Percentiles rank a stretch among this genome's conserved stretches.
phyloP scores from a whole-genome alignment of 2,329 filamentous ascomycete species.

The Aspergillus cejpii region DNA sequence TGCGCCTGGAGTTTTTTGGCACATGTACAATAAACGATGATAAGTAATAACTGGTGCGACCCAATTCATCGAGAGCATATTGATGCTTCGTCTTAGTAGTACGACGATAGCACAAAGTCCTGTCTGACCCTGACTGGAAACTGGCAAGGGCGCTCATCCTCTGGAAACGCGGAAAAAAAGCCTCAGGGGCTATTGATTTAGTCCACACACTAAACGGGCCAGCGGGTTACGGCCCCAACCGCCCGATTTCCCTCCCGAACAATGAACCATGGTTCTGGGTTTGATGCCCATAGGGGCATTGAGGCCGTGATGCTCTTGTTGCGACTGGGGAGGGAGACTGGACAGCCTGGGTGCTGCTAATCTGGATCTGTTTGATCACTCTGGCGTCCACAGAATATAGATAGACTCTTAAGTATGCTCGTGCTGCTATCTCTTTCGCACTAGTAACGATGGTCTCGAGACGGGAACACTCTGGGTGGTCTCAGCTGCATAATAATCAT shows the following conservation, averaged over 20 bases:
- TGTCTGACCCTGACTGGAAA: no score
- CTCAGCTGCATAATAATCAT: not conserved
- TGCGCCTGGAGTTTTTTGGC: not conserved
- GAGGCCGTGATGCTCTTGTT: constrained; percentile 4
- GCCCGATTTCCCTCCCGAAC: constrained; percentile 22
- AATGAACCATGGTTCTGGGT: constrained; percentile 35
- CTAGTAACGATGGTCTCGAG: not conserved
- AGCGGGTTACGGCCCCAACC: constrained; percentile 23
- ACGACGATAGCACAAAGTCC: not conserved
- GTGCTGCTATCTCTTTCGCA: not conserved
- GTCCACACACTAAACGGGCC: constrained; percentile 8
- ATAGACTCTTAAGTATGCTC: not conserved
- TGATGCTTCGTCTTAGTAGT: no score
- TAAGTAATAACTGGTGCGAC: not conserved
- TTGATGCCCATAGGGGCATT: constrained; percentile 17
- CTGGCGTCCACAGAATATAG: constrained; percentile 20
- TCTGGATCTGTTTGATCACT: constrained; percentile 8
- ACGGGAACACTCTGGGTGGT: not conserved
- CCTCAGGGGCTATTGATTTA: not conserved
- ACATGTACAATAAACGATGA: not conserved
- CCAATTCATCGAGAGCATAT: no score
- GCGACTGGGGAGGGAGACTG: constrained; percentile 16
- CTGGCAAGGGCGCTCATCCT: no score
- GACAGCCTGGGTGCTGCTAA: constrained; percentile 21
- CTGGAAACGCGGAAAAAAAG: not conserved